Percentiles rank a stretch among this genome's conserved stretches.
Evolutionary conservation across 257 asterid genomes (phyloP).

Genomic region (Petunia secreta): DNA sequence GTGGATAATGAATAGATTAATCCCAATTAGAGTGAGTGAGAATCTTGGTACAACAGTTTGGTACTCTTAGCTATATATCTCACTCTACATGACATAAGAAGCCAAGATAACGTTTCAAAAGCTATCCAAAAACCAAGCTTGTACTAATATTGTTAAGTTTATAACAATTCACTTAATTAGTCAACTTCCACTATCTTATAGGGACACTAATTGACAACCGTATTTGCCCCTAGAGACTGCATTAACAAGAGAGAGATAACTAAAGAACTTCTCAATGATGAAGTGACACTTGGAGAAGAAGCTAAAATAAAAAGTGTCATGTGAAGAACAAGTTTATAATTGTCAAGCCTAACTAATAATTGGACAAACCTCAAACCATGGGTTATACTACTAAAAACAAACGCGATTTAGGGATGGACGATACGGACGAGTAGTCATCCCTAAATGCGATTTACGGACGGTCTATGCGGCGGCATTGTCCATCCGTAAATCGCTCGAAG

Average conservation of each 20-base stretch:
- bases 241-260: constrained; percentile 8
- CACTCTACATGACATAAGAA: constrained; percentile 6
- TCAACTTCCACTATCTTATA: neutral
- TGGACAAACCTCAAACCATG: too few species aligned
- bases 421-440: too few species aligned
- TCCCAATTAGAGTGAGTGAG: constrained; percentile 17
- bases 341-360: constrained; percentile 17
- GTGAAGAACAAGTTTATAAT: neutral
- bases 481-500: too few species aligned
- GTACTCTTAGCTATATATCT: neutral
- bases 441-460: too few species aligned
- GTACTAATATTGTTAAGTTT: neutral
- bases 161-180: neutral
- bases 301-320: neutral
- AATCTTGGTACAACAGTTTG: constrained; percentile 23
- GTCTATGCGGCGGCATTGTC: too few species aligned
- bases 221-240: neutral
- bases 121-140: constrained; percentile 21
- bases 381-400: too few species aligned
- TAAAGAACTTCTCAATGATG: constrained; percentile 23
- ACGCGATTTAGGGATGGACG: too few species aligned
- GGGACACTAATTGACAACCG: constrained; percentile 2
- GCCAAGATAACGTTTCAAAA: constrained; percentile 25
- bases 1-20: constrained; percentile 24
- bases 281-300: constrained; percentile 20